Evolutionary conservation across 495 filamentous ascomycete genomes (phyloP).

Genomic region (Staphylotrichum tortipilum): DNA sequence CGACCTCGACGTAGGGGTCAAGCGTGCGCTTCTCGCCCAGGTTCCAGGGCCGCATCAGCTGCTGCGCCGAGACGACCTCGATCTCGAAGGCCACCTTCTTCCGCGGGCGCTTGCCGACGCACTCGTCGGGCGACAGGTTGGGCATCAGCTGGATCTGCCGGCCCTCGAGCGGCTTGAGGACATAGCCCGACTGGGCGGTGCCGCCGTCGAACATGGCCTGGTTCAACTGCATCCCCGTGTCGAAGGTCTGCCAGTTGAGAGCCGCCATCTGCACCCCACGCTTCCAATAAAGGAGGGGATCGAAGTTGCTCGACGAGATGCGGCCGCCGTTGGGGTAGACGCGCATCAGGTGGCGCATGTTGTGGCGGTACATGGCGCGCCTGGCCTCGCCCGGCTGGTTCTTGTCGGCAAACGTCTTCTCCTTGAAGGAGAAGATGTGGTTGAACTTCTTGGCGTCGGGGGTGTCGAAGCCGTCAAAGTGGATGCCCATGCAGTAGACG

Average conservation of each 20-base stretch:
- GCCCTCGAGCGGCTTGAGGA: slow-evolving; percentile 82
- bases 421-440: slow-evolving; percentile 89
- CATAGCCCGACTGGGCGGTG: slow-evolving; percentile 78
- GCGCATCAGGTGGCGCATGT: slow-evolving; percentile 82
- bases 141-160: slow-evolving; percentile 49
- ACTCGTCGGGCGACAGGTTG: slow-evolving; percentile 35
- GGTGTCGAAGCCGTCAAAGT: slow-evolving; percentile 64
- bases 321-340: slow-evolving; percentile 82
- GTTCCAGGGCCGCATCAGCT: slow-evolving; percentile 73
- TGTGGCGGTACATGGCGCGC: slow-evolving; percentile 71
- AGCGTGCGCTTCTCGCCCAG: slow-evolving; percentile 62
- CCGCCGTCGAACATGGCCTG: slow-evolving; percentile 97
- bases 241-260: slow-evolving; percentile 97
- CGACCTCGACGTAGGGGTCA: slow-evolving; percentile 89
- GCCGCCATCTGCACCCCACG: slow-evolving; percentile 95
- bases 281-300: slow-evolving; percentile 86
- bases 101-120: slow-evolving; percentile 52
- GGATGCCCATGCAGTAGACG: slow-evolving; percentile 81
- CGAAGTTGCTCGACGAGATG: slow-evolving; percentile 80
- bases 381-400: slow-evolving; percentile 64
- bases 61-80: slow-evolving; percentile 86
- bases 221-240: slow-evolving; percentile 88
- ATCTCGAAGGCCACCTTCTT: slow-evolving; percentile 76
- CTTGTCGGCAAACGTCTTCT: slow-evolving; percentile 71
- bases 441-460: slow-evolving; percentile 76